phyloP scores from a whole-genome alignment of 2,329 filamentous ascomycete species.

The Fusarium armeniacum region DNA sequence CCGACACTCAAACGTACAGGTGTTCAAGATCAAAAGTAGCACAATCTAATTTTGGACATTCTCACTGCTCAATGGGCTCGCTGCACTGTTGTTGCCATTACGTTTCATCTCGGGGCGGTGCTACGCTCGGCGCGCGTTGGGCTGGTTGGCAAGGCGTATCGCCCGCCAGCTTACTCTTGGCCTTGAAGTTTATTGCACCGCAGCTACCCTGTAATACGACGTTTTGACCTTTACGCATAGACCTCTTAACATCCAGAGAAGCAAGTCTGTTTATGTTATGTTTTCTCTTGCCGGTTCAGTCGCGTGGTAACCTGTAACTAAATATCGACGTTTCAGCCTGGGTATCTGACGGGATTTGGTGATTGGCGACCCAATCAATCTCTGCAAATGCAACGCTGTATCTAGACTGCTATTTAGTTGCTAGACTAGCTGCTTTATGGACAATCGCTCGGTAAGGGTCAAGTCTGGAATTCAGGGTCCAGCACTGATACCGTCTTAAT shows the following conservation, averaged over 20 bases:
- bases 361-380: rapidly evolving
- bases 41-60: neutral
- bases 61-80: neutral
- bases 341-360: neutral
- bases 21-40: rapidly evolving
- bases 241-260: neutral
- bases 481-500: constrained; percentile 23
- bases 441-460: neutral
- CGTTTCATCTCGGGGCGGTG: constrained; percentile 23
- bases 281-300: neutral
- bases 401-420: neutral
- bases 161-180: constrained; percentile 6
- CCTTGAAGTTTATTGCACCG: neutral
- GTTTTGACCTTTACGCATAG: neutral
- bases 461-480: constrained; percentile 16
- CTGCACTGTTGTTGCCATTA: neutral
- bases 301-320: neutral
- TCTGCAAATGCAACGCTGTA: neutral
- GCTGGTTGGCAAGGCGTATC: constrained; percentile 4
- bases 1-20: neutral
- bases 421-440: neutral
- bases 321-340: no score
- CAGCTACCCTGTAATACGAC: neutral
- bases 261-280: neutral
- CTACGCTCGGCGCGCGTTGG: constrained; percentile 7